Conservation (phyloP, 2,329 filamentous ascomycete genomes). For the Neoscytalidium dimidiatum region DNA sequence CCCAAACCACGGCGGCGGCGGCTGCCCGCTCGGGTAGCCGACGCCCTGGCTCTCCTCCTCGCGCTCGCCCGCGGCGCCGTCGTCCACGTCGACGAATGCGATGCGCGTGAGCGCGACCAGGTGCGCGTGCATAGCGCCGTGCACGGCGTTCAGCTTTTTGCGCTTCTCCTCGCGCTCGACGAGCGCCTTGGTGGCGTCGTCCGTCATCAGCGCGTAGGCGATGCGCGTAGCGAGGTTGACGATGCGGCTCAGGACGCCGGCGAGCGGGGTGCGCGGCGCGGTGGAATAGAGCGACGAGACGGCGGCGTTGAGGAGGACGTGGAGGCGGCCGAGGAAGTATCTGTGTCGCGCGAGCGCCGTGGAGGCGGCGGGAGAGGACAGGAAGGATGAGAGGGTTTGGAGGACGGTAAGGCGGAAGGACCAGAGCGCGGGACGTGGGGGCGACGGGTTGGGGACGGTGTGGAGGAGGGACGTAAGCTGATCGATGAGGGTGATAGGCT, state of each 20-base stretch:
- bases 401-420: constrained; percentile 46
- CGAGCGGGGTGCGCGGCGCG: constrained; percentile 31
- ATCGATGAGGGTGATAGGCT: not conserved
- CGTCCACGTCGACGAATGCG: constrained; percentile 69
- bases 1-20: not conserved
- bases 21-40: not conserved
- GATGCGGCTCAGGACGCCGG: constrained; percentile 47
- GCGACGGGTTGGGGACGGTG: not conserved
- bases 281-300: constrained; percentile 60
- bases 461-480: not conserved
- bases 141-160: constrained; percentile 68
- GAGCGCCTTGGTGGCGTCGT: constrained; percentile 53
- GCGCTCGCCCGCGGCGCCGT: not conserved
- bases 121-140: constrained; percentile 79
- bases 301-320: constrained; percentile 74
- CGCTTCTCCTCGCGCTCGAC: constrained; percentile 73
- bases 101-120: constrained; percentile 77
- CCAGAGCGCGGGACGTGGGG: constrained; percentile 32
- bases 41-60: not conserved
- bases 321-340: constrained; percentile 71
- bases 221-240: constrained; percentile 64
- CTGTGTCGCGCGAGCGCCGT: constrained; percentile 68
- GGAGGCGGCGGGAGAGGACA: constrained; percentile 60
- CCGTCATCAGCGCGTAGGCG: constrained; percentile 61
- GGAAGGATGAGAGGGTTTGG: constrained; percentile 36